Evolutionary conservation across 805 yeast species (phyloP), one percentile per base, ranked within the genome.

Genomic region (Candida loeiensis): DNA sequence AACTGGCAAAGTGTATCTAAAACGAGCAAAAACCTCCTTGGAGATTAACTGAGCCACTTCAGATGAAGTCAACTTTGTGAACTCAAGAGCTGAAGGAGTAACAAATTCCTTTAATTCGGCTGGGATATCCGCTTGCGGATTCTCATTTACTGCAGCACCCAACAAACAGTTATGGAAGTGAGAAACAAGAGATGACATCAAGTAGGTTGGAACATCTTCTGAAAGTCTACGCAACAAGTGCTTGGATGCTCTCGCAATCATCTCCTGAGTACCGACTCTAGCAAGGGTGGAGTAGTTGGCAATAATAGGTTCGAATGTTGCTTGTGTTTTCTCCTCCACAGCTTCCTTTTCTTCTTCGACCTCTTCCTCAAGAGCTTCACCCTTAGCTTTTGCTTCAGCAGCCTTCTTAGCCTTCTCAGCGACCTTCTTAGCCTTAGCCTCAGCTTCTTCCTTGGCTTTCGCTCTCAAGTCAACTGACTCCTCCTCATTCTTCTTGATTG

Each of bases 211-310:
- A 13, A 81, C 54, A 1, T 50, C 40, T 4, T 48, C 50, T 28
- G 82, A 58, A 19, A 61, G 55, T 3, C 60, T 56, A 55, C 88
- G 79, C 52, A 90, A 63, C 33, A 82, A 58, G 53, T 88, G 95
- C 66, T 91, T 91, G 36, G 77, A 61, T 19, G 86, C 77, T 64
- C 99, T 82, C 17, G 91, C 76, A 51, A 90, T 61, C 69, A 90
- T 82, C 30, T 90, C 98, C 40, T 71, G 77, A 30, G 66, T 58
- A 21, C 79, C 59, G 28, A 80, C 59, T 11, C 51, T 56, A 41
- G 70, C 61, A 35, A 85, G 66, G n/a, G 80, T 66, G 5, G 63
- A 51, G 45, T 76, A 66, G 47, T 72, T 63, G 11, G 76, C 67
- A 28, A 57, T 45, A 17, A 54, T 56, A 12, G 79, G 74, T 34